Conservation (phyloP, 352 stramenopile species). For the Phytopythium mirpurense region DNA sequence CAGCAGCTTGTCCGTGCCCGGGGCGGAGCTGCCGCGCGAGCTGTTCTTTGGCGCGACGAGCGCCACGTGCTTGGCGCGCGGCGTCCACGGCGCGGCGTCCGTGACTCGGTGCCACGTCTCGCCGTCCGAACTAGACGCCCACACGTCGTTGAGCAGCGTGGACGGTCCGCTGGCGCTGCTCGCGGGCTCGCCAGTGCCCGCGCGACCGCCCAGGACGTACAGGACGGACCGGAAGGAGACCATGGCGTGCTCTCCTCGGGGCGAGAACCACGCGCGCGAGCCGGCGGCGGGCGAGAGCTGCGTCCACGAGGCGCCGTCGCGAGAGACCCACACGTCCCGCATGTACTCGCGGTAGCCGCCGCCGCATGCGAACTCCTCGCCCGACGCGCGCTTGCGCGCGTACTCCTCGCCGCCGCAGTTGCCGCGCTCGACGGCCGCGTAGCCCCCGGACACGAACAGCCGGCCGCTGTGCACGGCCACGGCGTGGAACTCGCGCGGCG, state of each 20-base stretch:
- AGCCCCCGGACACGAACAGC: constrained; percentile 60
- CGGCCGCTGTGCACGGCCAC: constrained; percentile 32
- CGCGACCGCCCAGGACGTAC: constrained; percentile 48
- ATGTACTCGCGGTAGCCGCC: constrained; percentile 60
- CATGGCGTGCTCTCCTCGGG: constrained; percentile 69
- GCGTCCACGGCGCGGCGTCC: constrained; percentile 32
- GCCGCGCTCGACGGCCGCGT: constrained; percentile 51
- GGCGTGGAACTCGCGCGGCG: constrained; percentile 63
- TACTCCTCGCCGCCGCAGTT: constrained; percentile 65
- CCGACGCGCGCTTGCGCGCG: constrained; percentile 34
- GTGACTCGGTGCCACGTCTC: constrained; percentile 33
- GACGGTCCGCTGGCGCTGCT: constrained; percentile 12
- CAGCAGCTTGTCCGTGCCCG: constrained; percentile 38
- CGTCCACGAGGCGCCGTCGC: constrained; percentile 51
- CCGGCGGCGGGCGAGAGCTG: constrained; percentile 25
- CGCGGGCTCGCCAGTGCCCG: constrained; percentile 20
- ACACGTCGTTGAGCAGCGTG: constrained; percentile 65
- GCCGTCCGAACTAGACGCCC: constrained; percentile 40
- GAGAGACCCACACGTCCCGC: constrained; percentile 69
- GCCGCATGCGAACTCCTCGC: constrained; percentile 63
- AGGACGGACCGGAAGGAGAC: constrained; percentile 46
- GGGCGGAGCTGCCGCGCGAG: constrained; percentile 32
- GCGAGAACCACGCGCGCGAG: constrained; percentile 33
- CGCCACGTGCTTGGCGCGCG: constrained; percentile 48
- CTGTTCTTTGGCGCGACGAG: constrained; percentile 37